Base-by-base conservation (phyloP, 768 basidiomycete genomes). In the Lactarius quietus region DNA sequence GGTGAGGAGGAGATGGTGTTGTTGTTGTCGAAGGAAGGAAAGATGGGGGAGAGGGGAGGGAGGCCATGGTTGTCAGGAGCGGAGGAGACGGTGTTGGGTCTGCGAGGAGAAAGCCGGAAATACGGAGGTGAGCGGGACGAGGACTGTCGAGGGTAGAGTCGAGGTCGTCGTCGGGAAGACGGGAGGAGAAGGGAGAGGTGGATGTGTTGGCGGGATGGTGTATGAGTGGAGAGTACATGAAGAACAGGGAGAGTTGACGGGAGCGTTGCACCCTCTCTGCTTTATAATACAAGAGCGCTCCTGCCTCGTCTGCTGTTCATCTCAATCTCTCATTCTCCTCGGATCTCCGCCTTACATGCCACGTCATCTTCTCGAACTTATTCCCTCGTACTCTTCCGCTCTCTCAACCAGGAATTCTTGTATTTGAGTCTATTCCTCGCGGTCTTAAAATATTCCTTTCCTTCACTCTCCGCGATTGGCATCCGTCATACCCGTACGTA, bases 1-100 rank as follows among this genome's bases (percentile, higher is more conserved):
- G 90, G 89, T 1, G 90, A 92, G 18, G 78, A 69, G 18, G 74
- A 71, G 23, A 72, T 62, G 26, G 26, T 7, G 39, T 64, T 57
- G 14, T 58, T 64, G 35, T 58, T 56, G 51, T 66, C 65, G 48
- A 66, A 39, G 39, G 39, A 28, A 20, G 67, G 28, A 36, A 68
- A 65, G 35, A 59, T 61, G 33, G 65, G 55, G 15, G 70, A 64
- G 29, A 63, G 28, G 6, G 65, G 60, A 4, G 68, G 59, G 2
- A 59, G 48, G 29, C 39, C 39, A 55, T 64, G 41, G 62, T 64
- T 53, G 38, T 67, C 67, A n/a, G 70, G 64, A 31, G 67, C 63
- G 35, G 72, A 35, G 38, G 67, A 39, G 26, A 62, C 31, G 23
- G 35, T 20, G 62, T 56, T 9, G 65, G 20, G 29, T 56, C n/a